Conservation (phyloP, 1,139 yeast species). For the Blastobotrys indianensis region DNA sequence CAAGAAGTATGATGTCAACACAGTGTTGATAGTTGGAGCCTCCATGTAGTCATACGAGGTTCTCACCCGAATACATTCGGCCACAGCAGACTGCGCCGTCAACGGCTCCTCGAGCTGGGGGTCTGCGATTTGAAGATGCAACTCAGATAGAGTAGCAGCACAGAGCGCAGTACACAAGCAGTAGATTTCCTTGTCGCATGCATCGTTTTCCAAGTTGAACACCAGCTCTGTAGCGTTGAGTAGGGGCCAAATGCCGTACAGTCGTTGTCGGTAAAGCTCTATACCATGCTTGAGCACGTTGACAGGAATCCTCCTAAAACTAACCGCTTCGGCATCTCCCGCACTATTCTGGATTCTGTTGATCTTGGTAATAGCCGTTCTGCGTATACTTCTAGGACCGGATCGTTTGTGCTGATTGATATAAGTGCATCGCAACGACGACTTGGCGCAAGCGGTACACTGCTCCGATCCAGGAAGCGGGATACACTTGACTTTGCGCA, state of each 20-base stretch:
- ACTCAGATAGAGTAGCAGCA: slow-evolving; percentile 18
- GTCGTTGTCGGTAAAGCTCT: slow-evolving; percentile 10
- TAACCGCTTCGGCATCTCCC: no score
- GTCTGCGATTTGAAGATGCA: slow-evolving; percentile 11
- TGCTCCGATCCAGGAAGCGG: slow-evolving; percentile 7
- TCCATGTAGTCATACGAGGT: slow-evolving; percentile 16
- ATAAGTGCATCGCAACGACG: slow-evolving; percentile 14
- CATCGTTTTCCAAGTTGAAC: slow-evolving; percentile 2
- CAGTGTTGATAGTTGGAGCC: slow-evolving; percentile 12
- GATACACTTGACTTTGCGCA: slow-evolving; percentile 16
- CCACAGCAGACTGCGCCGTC: slow-evolving; percentile 12
- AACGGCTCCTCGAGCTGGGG: slow-evolving; percentile 1
- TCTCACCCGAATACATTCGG: slow-evolving; percentile 15
- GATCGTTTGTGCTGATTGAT: slow-evolving; percentile 11
- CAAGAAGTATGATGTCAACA: slow-evolving; percentile 19
- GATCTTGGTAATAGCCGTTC: no score
- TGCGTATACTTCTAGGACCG: slow-evolving; percentile 8
- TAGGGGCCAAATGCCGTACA: slow-evolving; percentile 18
- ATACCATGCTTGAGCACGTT: slow-evolving; percentile 9
- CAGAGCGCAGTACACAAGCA: slow-evolving; percentile 16
- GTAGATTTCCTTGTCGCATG: slow-evolving; percentile 12
- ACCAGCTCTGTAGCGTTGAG: slow-evolving; percentile 11
- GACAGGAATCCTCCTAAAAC: no score
- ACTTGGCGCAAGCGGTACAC: slow-evolving; percentile 13
- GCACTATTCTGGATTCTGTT: no score